phyloP scores from a whole-genome alignment of 768 basidiomycete genomes.

The Leccinum aurantiacum region DNA sequence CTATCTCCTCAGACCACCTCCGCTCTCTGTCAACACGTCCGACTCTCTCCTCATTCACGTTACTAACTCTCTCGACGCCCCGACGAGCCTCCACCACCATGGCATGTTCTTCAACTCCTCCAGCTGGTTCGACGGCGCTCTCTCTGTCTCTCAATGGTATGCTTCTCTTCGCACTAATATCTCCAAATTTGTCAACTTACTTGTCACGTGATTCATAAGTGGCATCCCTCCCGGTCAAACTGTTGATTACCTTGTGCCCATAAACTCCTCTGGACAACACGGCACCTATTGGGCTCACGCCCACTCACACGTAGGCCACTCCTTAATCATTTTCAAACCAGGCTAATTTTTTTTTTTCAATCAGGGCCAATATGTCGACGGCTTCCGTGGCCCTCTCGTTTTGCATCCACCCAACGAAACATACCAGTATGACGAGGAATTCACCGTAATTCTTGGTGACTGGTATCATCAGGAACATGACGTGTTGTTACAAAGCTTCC shows the following conservation, averaged over 20 bases:
- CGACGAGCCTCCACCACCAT: conserved; percentile 84
- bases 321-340: too few species aligned
- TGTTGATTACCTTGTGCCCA: conserved; percentile 74
- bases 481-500: conserved; percentile 60
- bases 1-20: conserved; percentile 64
- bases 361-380: conserved; percentile 90
- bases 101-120: conserved; percentile 93
- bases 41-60: conserved; percentile 81
- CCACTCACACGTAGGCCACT: conserved; percentile 46
- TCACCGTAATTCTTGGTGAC: conserved; percentile 80
- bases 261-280: conserved; percentile 65
- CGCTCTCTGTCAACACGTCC: conserved; percentile 65
- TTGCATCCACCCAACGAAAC: conserved; percentile 68
- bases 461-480: conserved; percentile 88
- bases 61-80: conserved; percentile 63
- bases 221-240: conserved; percentile 74
- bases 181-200: neutral
- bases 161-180: accelerated
- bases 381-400: conserved; percentile 82
- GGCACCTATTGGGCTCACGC: conserved; percentile 85
- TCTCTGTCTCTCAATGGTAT: conserved; percentile 81
- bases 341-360: neutral
- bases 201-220: conserved; percentile 34
- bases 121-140: conserved; percentile 88
- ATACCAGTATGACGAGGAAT: conserved; percentile 86